Conservation (phyloP, 73 alveolate genomes). For the Strombidium stylifer region DNA sequence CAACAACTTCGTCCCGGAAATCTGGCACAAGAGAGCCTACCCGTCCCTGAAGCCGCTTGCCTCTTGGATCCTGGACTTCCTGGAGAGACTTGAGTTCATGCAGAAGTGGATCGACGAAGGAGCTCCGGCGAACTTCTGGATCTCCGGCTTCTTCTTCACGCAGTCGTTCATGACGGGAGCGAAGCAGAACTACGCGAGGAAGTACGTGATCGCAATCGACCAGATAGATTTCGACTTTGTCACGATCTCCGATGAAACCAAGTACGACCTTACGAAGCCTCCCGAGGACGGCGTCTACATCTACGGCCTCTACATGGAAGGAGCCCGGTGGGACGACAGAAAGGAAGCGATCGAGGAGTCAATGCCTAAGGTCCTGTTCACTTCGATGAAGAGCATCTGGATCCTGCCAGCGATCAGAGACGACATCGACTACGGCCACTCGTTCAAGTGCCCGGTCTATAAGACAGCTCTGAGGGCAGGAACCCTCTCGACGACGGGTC, state of each 20-base stretch:
- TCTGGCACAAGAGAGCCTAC: conserved; percentile 89
- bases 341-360: conserved; percentile 86
- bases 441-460: conserved; percentile 88
- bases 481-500: conserved; percentile 97
- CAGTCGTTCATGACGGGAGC: conserved; percentile 99
- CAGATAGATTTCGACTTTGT: conserved; percentile 90
- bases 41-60: conserved; percentile 99
- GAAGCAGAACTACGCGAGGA: conserved; percentile 95
- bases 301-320: conserved; percentile 99
- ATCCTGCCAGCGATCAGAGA: conserved; percentile 78
- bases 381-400: conserved; percentile 92
- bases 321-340: conserved; percentile 99
- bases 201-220: conserved; percentile 89
- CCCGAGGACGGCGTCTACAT: conserved; percentile 99
- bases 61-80: conserved; percentile 98
- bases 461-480: conserved; percentile 93
- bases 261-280: conserved; percentile 80
- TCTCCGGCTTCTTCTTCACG: conserved; percentile 99
- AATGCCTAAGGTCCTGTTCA: conserved; percentile 93
- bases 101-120: conserved; percentile 99
- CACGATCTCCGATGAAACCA: conserved; percentile 77
- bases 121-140: conserved; percentile 99
- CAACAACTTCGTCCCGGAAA: conserved; percentile 93
- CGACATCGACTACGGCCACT: conserved; percentile 55
- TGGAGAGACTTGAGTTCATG: conserved; percentile 96